A percentile compares a stretch with the other conserved stretches of the same genome.
These are phyloP conservation scores for Xylaria castorea DNA, from an alignment of 495 filamentous ascomycete genomes.

Conservation along the genomic window DNA sequence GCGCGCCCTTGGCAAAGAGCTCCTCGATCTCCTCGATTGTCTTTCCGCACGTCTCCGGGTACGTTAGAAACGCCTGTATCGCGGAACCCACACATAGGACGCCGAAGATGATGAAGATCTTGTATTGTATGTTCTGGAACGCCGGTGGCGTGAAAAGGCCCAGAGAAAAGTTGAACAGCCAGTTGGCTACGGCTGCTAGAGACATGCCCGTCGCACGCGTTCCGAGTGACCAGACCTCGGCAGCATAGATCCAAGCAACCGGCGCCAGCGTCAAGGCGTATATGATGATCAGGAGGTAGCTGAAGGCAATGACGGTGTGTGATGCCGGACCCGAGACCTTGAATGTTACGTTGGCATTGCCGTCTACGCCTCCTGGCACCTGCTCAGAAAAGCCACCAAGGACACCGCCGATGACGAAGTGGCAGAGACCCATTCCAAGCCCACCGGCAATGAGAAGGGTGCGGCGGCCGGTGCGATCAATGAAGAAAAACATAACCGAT, in stretches of 20 bases:
- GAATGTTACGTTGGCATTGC: conserved; percentile 72
- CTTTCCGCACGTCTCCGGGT: conserved; percentile 74
- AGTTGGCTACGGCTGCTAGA: conserved; percentile 71
- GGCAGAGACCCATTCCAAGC: conserved; percentile 71
- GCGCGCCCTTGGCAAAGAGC: conserved; percentile 64
- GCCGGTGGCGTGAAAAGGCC: conserved; percentile 74
- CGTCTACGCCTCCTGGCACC: conserved; percentile 62
- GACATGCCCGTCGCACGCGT: conserved; percentile 76
- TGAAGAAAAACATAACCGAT: conserved; percentile 69
- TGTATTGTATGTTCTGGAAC: conserved; percentile 76
- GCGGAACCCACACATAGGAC: conserved; percentile 69
- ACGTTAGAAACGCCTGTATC: conserved; percentile 69
- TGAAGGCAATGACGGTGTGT: conserved; percentile 74
- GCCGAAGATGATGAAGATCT: conserved; percentile 77
- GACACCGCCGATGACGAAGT: conserved; percentile 70
- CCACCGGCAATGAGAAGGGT: conserved; percentile 73
- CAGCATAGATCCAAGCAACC: conserved; percentile 75
- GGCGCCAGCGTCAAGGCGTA: conserved; percentile 76
- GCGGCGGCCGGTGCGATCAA: conserved; percentile 77
- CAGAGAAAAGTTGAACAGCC: conserved; percentile 79
- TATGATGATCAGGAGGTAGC: conserved; percentile 72
- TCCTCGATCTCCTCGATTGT: conserved; percentile 73
- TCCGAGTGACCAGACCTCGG: conserved; percentile 78
- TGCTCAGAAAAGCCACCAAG: conserved; percentile 52
- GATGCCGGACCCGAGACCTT: conserved; percentile 64